Conservation (phyloP, 257 asterid species). For the Forsythia viridissima region DNA sequence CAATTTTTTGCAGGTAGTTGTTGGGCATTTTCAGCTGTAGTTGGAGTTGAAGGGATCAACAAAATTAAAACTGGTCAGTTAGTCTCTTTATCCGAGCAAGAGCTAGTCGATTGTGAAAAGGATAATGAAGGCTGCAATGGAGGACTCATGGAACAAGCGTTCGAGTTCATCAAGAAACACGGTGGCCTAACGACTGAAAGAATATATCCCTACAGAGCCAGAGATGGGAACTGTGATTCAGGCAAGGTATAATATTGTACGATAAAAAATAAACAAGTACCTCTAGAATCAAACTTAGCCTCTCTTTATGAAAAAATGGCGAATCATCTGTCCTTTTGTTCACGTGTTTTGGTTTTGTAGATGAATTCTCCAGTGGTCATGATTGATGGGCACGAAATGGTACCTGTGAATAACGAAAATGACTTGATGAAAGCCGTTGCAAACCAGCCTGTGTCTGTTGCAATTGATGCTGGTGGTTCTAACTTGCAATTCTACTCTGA, state of each 20-base stretch:
- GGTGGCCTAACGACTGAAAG: conserved; percentile 80
- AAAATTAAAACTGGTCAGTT: conserved; percentile 64
- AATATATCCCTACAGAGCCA: conserved; percentile 68
- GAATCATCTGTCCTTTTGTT: background rate
- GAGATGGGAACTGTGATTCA: conserved; percentile 59
- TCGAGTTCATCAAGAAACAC: conserved; percentile 62
- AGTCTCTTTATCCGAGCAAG: conserved; percentile 85
- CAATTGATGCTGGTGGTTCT: conserved; percentile 76
- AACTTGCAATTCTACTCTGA: conserved; percentile 82
- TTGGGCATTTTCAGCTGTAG: conserved; percentile 92
- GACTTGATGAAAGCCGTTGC: conserved; percentile 89
- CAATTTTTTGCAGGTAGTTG: conserved; percentile 64
- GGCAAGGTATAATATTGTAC: conserved; percentile 43
- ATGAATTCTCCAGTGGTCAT: conserved; percentile 70
- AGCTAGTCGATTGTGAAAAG: conserved; percentile 73
- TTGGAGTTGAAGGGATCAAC: conserved; percentile 91
- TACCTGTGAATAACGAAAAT: conserved; percentile 66
- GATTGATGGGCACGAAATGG: conserved; percentile 79
- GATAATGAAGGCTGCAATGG: conserved; percentile 87
- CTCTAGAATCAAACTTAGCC: background rate
- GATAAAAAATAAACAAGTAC: background rate
- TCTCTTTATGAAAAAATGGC: background rate
- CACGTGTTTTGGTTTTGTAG: conserved; percentile 31
- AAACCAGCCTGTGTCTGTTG: conserved; percentile 83
- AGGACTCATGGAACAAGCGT: conserved; percentile 81